Base-by-base conservation (phyloP, 2,329 filamentous ascomycete genomes). In the Xylaria polymorpha region DNA sequence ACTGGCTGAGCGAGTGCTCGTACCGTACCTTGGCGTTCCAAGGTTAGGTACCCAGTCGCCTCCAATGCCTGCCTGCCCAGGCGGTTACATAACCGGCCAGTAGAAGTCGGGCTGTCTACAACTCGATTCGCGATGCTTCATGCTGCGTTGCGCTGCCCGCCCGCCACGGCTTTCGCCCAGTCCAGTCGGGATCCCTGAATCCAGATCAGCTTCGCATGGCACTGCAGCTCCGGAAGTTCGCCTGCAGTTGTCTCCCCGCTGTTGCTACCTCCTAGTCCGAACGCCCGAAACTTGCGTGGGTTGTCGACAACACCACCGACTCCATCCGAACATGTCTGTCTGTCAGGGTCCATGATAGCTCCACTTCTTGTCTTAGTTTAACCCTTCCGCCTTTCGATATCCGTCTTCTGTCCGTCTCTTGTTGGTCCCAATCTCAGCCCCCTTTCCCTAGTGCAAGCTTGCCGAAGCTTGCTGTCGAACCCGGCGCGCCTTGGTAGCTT, bases 151-250 rank as follows among this genome's bases (percentile, higher is more conserved):
- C 44, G 44, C 48, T 51, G 44, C 50, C 37, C 25, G 48, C 61
- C 61, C 37, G 61, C 61, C 56, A 48, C 63, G 61, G 35, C 57
- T 61, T 48, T 68, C 46, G 14, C n/a, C 41, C 41, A 61, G 51
- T 58, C 68, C 68, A 66, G 66, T 61, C 60, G 44, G 63, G 64
- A 69, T 25, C 61, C 59, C 44, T 61, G 66, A 43, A 37, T 53
- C 35, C 37, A 55, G 63, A 57, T 68, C 46, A 66, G 43, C 66
- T 61, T 66, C 22, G 59, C 68, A 71, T 68, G 60, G 60, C 56
- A 56, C 67, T 70, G 70, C 61, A 68, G 61, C 62, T 46, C 64
- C 69, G 67, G 67, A 64, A 57, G 67, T 59, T 68, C 67, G 62
- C 58, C 62, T 67, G 65, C 67, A 64, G 44, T 64, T 44, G 53